A percentile compares a stretch with the other conserved stretches of the same genome.
Conservation (phyloP, 805 yeast species). For the Yarrowia sp. region DNA sequence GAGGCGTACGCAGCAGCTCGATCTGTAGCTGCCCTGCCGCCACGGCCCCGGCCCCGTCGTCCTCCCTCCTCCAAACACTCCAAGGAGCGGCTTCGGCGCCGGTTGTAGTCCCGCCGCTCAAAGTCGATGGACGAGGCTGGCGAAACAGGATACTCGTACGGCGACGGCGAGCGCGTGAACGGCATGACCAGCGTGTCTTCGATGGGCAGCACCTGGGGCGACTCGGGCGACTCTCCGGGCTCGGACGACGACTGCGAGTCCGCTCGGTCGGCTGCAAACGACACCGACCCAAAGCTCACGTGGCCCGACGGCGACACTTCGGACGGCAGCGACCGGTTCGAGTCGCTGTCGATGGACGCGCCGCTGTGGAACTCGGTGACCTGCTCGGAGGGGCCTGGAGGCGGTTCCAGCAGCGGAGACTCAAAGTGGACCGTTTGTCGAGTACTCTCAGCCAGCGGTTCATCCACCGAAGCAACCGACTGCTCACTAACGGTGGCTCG, state of each 20-base stretch:
- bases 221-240: constrained; percentile 1
- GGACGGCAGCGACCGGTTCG: not conserved
- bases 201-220: not conserved
- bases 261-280: not conserved
- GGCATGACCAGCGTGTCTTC: constrained; percentile 15
- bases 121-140: not conserved
- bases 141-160: constrained; percentile 7
- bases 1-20: not conserved
- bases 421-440: not conserved
- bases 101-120: constrained; percentile 2
- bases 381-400: too few species aligned
- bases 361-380: not conserved
- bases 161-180: constrained; percentile 6
- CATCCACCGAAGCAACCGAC: not conserved
- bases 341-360: not conserved
- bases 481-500: not conserved
- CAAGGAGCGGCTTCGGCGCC: not conserved
- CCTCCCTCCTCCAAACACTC: constrained; percentile 6
- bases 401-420: too few species aligned
- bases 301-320: not conserved
- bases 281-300: not conserved
- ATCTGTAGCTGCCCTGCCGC: not conserved
- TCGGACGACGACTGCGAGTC: not conserved
- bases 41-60: not conserved
- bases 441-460: not conserved